Base-by-base conservation (phyloP, 176 grass and related monocot species). In the Chrysopogon serrulatus region DNA sequence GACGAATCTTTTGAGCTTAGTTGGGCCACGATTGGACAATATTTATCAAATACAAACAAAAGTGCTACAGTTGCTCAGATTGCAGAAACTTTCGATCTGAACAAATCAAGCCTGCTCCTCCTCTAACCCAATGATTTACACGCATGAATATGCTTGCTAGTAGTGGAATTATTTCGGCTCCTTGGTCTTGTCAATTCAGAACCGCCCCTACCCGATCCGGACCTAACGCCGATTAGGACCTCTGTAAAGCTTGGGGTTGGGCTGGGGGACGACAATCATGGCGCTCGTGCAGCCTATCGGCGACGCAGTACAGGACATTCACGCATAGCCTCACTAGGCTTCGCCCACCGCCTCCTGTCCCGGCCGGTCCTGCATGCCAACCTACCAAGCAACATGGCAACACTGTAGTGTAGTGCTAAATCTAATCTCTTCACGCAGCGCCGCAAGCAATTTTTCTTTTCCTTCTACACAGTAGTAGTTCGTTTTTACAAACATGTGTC, bases 161-260 rank as follows among this genome's bases (percentile, higher is more conserved):
- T 51, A 32, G 54, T 34, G 71, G 70, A 21, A 83, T 65, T 27
- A 47, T 83, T 62, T 48, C 4, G 2, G 21, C 28, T 64, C 21
- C 23, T 42, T 68, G 44, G 62, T 65, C 33, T 41, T 39, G 82
- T 76, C 72, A 84, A 28, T 77, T 76, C 71, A 53, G 62, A 4
- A 56, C 82, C 40, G 16, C 72, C 33, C 33, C 32, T 33, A 83
- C 37, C 40, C 40, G 41, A 76, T 76, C 61, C 26, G 23, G 72
- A 53, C 82, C 61, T 84, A 68, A 84, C 82, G 82, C 34, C 72
- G 82, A 84, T 77, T 32, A 77, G 51, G 82, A 68, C 72, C 33
- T 73, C 70, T 21, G 33, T 54, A 77, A 68, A 76, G 82, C 34
- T 30, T 18, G 40, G 31, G 35, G n/a, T n/a, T n/a, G n/a, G n/a